Percentiles rank a stretch among this genome's conserved stretches.
Evolutionary conservation across 768 basidiomycete species (phyloP).

Genomic region (Candolleomyces aberdarensis): DNA sequence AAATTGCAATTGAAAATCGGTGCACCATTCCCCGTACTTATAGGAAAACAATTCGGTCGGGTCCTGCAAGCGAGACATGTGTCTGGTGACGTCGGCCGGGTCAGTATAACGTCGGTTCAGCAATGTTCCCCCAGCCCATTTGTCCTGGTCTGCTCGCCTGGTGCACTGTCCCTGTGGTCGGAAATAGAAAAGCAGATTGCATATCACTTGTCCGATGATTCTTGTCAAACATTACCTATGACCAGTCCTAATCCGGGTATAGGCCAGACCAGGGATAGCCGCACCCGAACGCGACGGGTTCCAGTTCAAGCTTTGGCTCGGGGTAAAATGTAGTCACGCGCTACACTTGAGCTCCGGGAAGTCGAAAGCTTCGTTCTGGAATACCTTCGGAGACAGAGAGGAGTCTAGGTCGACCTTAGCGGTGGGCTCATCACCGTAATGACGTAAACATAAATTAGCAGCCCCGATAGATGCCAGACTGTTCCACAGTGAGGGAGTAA

Average conservation of each 20-base stretch:
- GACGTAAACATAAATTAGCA: background rate
- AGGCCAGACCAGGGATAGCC: background rate
- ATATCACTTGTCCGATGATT: constrained; percentile 2
- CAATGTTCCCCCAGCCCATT: constrained; percentile 1
- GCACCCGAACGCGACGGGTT: background rate
- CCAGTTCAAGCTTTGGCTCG: background rate
- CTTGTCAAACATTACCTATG: background rate
- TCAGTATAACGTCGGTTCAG: background rate
- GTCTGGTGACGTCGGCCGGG: background rate
- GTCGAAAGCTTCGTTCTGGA: background rate
- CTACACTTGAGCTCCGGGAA: background rate
- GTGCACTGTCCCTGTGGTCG: background rate
- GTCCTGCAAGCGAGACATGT: background rate
- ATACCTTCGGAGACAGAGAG: too few species aligned
- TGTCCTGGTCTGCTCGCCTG: background rate
- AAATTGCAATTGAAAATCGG: background rate
- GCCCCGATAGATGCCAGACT: background rate
- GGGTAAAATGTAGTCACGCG: background rate
- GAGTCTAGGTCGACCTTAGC: background rate
- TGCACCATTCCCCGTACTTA: background rate
- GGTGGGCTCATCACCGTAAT: background rate
- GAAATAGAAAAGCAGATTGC: background rate
- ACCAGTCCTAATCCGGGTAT: too few species aligned
- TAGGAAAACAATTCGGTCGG: background rate
- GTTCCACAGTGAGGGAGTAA: background rate